A percentile compares a stretch with the other conserved stretches of the same genome.
phyloP scores from a whole-genome alignment of 2,329 filamentous ascomycete genomes.

The Fusarium sp. region DNA sequence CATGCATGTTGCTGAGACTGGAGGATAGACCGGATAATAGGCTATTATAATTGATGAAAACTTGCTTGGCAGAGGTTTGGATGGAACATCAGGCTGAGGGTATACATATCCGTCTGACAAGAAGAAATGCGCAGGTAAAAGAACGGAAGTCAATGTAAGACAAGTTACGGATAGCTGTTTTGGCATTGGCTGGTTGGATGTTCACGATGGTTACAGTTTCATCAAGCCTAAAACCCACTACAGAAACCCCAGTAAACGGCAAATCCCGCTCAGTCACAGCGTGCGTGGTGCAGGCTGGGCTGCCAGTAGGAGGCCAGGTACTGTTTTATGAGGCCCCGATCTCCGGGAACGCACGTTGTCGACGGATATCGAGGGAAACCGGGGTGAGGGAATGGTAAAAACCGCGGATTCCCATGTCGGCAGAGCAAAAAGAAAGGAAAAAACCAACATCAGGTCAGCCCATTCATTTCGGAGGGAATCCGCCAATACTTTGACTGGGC shows the following conservation, averaged over 20 bases:
- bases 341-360: conserved; percentile 30
- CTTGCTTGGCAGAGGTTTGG: background rate
- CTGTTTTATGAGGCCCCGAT: conserved; percentile 23
- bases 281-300: background rate
- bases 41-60: background rate
- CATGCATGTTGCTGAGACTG: conserved; percentile 1
- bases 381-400: conserved; percentile 11
- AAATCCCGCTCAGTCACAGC: conserved; percentile 4
- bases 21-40: background rate
- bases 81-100: background rate
- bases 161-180: background rate
- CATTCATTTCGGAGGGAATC: conserved; percentile 22
- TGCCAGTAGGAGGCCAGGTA: too few species aligned
- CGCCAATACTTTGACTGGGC: background rate
- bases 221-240: background rate
- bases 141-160: background rate
- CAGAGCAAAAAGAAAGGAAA: conserved; percentile 13
- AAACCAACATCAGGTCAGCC: conserved; percentile 24
- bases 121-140: background rate
- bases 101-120: background rate
- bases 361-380: conserved; percentile 30
- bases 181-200: background rate
- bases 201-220: conserved; percentile 2
- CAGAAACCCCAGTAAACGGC: background rate
- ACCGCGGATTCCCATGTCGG: conserved; percentile 19